Conservation (phyloP, 2,329 filamentous ascomycete genomes). For the Rutstroemia sp. region DNA sequence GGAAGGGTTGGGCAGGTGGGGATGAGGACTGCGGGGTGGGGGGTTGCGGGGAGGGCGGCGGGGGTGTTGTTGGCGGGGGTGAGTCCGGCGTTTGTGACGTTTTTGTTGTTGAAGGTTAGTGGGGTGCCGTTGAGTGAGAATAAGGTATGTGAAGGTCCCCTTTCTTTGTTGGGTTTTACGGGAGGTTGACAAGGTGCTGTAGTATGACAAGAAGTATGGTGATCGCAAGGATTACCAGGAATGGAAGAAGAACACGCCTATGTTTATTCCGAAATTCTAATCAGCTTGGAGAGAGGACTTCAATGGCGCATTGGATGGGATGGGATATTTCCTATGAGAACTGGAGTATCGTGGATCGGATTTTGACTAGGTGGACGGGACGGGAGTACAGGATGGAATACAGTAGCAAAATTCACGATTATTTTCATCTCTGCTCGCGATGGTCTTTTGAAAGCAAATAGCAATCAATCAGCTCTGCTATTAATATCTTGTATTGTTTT, state of each 20-base stretch:
- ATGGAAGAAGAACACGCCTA: slow-evolving; percentile 61
- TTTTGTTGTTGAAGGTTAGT: slow-evolving; percentile 55
- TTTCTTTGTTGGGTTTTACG: not conserved
- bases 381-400: no score
- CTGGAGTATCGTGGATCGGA: no score
- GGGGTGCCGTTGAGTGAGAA: slow-evolving; percentile 60
- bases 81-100: slow-evolving; percentile 57
- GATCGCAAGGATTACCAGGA: slow-evolving; percentile 57
- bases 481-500: no score
- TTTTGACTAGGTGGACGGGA: no score
- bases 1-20: slow-evolving; percentile 46
- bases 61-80: slow-evolving; percentile 36
- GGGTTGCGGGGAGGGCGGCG: slow-evolving; percentile 34
- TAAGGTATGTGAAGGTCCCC: slow-evolving; percentile 33
- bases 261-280: slow-evolving; percentile 54
- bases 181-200: not conserved
- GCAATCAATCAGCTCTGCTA: no score
- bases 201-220: slow-evolving; percentile 57
- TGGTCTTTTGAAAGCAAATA: no score
- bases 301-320: no score
- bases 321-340: no score
- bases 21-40: slow-evolving; percentile 44
- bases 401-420: no score
- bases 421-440: no score
- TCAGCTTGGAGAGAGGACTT: no score